Conservation (phyloP, 768 basidiomycete species). For the Termitomyces sp. region DNA sequence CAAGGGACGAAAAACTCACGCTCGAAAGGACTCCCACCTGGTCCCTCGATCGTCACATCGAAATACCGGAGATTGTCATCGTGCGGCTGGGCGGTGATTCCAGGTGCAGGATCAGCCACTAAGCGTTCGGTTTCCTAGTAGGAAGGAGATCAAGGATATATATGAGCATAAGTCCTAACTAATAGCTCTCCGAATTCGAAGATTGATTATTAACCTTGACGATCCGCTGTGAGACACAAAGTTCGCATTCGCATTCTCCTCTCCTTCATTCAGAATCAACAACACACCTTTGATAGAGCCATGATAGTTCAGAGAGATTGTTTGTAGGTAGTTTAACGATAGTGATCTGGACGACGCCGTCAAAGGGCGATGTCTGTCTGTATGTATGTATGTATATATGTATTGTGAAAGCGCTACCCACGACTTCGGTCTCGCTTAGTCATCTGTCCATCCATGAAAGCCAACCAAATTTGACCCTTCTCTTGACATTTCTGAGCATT, state of each 20-base stretch:
- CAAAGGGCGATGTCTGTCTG: too few relatives aligned
- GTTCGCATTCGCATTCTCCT: neutral
- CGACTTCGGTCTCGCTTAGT: conserved; percentile 9
- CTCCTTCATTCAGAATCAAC: neutral
- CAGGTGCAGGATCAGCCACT: conserved; percentile 93
- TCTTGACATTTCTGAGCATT: neutral
- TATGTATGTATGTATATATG: too few relatives aligned
- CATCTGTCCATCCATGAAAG: neutral
- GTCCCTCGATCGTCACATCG: conserved; percentile 95
- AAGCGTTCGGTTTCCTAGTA: conserved; percentile 98
- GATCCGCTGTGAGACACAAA: conserved; percentile 30
- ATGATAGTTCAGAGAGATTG: conserved; percentile 19
- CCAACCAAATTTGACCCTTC: neutral
- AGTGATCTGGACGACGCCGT: neutral
- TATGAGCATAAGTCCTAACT: too few relatives aligned
- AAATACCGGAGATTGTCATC: conserved; percentile 98
- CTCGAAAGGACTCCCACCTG: conserved; percentile 88
- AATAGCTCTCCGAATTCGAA: too few relatives aligned
- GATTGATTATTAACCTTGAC: conserved; percentile 48
- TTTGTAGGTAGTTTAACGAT: conserved; percentile 9
- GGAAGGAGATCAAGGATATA: conserved; percentile 3
- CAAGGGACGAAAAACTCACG: too few relatives aligned
- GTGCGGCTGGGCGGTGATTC: conserved; percentile 92
- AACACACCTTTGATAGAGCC: conserved; percentile 49
- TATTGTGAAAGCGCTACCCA: too few relatives aligned